A percentile compares a stretch with the other conserved stretches of the same genome.
These are phyloP conservation scores for Erucastrum elatum DNA, from an alignment of 345 rosid species.

Conservation along the genomic window DNA sequence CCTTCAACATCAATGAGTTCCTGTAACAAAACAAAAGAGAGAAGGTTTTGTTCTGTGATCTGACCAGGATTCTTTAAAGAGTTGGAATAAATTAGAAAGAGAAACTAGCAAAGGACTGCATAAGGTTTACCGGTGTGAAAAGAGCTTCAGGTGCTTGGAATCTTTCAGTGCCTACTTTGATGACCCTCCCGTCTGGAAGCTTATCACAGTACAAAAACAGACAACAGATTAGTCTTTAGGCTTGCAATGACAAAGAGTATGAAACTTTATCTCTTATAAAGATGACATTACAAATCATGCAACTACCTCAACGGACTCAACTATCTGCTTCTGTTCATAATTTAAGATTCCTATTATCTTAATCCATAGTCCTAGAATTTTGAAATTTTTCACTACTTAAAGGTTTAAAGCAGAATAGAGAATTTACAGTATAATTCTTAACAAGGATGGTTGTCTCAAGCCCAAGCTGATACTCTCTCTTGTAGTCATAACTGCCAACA, in stretches of 20 bases:
- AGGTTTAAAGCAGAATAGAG: background rate
- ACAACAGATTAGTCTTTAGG: background rate
- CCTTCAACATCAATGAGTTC: slow-evolving; percentile 98
- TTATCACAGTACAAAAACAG: slow-evolving; percentile 35
- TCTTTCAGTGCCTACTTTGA: slow-evolving; percentile 98
- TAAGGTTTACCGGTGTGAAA: slow-evolving; percentile 76
- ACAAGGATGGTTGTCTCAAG: slow-evolving; percentile 97
- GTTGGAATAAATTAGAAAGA: background rate
- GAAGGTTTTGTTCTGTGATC: background rate
- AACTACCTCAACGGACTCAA: background rate
- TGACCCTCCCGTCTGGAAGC: slow-evolving; percentile 96
- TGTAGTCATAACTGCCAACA: slow-evolving; percentile 82
- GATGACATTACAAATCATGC: background rate
- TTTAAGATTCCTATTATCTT: background rate
- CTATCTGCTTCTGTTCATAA: background rate
- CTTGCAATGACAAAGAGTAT: background rate
- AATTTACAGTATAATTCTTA: slow-evolving; percentile 88
- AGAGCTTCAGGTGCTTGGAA: slow-evolving; percentile 99
- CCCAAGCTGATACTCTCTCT: slow-evolving; percentile 89
- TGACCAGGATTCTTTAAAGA: background rate
- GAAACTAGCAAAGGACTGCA: slow-evolving; percentile 3
- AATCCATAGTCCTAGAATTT: no score
- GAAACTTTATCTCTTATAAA: background rate
- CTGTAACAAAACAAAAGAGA: slow-evolving; percentile 40
- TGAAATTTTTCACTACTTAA: no score